These are phyloP conservation scores for Betula pendula DNA, from an alignment of 306 rosid genomes.

Conservation along the genomic window DNA sequence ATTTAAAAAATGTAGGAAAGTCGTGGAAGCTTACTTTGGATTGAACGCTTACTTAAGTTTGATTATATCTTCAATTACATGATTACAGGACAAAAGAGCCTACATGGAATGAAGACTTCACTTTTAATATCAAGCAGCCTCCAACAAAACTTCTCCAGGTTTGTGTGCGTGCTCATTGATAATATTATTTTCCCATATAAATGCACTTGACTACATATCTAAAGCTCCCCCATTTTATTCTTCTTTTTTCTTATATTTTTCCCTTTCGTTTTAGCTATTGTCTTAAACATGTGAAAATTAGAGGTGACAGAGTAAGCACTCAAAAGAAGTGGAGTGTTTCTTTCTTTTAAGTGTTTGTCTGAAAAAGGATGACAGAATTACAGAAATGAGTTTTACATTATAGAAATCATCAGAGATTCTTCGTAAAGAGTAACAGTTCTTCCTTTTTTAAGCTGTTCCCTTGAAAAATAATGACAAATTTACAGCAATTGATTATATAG, in stretches of 20 bases:
- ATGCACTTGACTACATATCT: constrained; percentile 23
- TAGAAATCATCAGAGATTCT: neutral
- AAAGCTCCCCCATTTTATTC: neutral
- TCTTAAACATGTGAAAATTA: neutral
- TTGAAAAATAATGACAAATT: too few relatives aligned
- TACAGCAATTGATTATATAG: neutral
- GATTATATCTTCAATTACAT: constrained; percentile 28
- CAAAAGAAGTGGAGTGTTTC: neutral
- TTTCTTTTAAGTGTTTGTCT: neutral
- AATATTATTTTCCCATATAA: neutral
- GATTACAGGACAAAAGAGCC: constrained; percentile 74
- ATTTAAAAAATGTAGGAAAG: neutral
- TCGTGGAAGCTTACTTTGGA: constrained; percentile 1
- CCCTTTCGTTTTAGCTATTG: neutral
- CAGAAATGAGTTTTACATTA: neutral
- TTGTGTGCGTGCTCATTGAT: constrained; percentile 34
- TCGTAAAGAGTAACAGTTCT: neutral
- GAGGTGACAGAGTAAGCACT: neutral
- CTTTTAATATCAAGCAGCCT: constrained; percentile 66
- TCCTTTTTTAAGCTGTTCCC: neutral
- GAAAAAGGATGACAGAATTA: neutral
- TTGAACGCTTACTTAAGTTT: constrained; percentile 10
- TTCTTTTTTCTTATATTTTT: neutral
- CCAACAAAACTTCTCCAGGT: constrained; percentile 73
- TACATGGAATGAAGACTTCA: constrained; percentile 86